Conservation (phyloP, 83 land plant genomes). For the Diphasiastrum complanatum region DNA sequence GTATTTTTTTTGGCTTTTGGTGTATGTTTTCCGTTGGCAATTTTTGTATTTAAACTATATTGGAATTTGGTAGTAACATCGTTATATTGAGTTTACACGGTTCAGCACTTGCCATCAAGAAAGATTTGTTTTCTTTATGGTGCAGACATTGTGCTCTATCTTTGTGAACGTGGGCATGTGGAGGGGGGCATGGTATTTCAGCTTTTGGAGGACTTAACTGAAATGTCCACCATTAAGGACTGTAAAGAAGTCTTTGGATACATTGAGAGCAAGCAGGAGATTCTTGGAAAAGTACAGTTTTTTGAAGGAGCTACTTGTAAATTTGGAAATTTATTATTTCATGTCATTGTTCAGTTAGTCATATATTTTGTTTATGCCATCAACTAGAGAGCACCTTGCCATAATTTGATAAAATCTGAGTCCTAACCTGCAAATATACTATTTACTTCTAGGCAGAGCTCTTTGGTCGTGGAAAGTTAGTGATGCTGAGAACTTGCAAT, state of each 20-base stretch:
- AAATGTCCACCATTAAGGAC: conserved; percentile 93
- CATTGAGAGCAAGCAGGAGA: conserved; percentile 91
- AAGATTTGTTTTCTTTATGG: conserved; percentile 2
- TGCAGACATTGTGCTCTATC: conserved; percentile 80
- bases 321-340: too few species aligned
- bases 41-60: too few species aligned
- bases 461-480: conserved; percentile 96
- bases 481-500: conserved; percentile 99
- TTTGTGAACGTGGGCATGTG: conserved; percentile 81
- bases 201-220: conserved; percentile 91
- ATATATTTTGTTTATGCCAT: too few species aligned
- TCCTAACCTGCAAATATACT: too few species aligned
- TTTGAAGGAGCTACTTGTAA: too few species aligned
- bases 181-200: conserved; percentile 99
- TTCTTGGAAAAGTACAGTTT: conserved; percentile 68
- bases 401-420: too few species aligned
- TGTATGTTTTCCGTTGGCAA: too few species aligned
- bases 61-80: too few species aligned
- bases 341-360: neutral
- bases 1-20: too few species aligned
- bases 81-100: too few species aligned
- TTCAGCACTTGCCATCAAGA: too few species aligned
- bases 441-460: conserved; percentile 97
- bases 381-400: too few species aligned
- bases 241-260: conserved; percentile 94